phyloP scores from a whole-genome alignment of 345 rosid genomes.

The Salix dunnii region DNA sequence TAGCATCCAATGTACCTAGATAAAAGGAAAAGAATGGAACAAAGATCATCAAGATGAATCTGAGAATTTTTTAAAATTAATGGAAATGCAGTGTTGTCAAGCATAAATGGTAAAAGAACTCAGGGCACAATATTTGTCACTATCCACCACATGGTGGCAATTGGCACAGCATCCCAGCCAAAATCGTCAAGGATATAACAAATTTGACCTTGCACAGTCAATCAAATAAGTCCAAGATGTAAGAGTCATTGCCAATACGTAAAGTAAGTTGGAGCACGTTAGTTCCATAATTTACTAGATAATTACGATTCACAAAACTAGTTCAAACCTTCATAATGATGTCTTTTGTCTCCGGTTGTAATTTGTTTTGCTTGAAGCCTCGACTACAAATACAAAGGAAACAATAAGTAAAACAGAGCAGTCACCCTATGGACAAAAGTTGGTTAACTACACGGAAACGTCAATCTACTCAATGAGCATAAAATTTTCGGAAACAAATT shows the following conservation, averaged over 20 bases:
- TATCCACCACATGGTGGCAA: not conserved
- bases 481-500: not conserved
- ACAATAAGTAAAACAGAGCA: not conserved
- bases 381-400: slow-evolving; percentile 39
- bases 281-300: not conserved
- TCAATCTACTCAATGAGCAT: not conserved
- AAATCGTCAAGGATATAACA: not conserved
- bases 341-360: slow-evolving; percentile 65
- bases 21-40: not conserved
- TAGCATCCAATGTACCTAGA: slow-evolving; percentile 76
- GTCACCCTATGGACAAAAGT: not conserved
- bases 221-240: not conserved
- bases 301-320: not conserved
- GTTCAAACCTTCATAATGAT: slow-evolving; percentile 67
- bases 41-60: not conserved
- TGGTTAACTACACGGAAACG: not conserved
- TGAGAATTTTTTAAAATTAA: not conserved
- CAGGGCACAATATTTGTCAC: not conserved
- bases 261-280: not conserved
- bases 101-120: not conserved
- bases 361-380: slow-evolving; percentile 93
- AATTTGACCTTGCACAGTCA: not conserved
- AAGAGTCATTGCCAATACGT: not conserved
- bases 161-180: not conserved
- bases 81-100: not conserved